A percentile compares a stretch with the other conserved stretches of the same genome.
phyloP scores from a whole-genome alignment of 139 green algal genomes.

The Chlorella sorokiniana region DNA sequence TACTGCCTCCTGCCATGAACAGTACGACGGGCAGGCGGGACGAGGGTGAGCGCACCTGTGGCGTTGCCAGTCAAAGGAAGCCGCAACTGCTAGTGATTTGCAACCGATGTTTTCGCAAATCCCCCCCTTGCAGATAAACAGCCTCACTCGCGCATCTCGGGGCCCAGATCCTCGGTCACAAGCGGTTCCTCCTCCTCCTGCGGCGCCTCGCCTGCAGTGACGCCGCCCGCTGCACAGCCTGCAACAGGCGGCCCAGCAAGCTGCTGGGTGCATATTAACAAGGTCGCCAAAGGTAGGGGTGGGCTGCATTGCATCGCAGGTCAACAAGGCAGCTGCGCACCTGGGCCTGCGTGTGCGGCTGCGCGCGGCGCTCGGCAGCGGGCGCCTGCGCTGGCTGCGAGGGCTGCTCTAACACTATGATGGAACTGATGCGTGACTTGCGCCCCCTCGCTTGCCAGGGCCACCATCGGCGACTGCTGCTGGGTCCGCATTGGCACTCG shows the following conservation, averaged over 20 bases:
- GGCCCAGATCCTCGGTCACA: neutral
- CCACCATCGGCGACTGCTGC: neutral
- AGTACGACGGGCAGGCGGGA: neutral
- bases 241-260: no score
- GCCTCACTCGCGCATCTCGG: neutral
- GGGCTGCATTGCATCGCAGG: no score
- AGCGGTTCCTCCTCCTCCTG: neutral
- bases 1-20: neutral
- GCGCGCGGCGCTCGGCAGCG: neutral
- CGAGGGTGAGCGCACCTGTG: neutral
- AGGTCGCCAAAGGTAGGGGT: no score
- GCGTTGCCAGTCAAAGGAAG: neutral
- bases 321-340: no score
- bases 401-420: neutral
- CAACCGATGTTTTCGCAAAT: neutral
- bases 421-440: slow-evolving; percentile 5
- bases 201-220: neutral
- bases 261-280: no score
- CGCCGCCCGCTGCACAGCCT: neutral
- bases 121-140: neutral
- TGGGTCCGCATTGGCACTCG: no score
- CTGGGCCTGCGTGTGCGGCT: neutral
- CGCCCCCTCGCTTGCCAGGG: no score
- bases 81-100: neutral
- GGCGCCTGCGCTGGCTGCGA: neutral